These are phyloP conservation scores for Plenodomus lindquistii DNA, from an alignment of 2,329 filamentous ascomycete species.

Conservation along the genomic window DNA sequence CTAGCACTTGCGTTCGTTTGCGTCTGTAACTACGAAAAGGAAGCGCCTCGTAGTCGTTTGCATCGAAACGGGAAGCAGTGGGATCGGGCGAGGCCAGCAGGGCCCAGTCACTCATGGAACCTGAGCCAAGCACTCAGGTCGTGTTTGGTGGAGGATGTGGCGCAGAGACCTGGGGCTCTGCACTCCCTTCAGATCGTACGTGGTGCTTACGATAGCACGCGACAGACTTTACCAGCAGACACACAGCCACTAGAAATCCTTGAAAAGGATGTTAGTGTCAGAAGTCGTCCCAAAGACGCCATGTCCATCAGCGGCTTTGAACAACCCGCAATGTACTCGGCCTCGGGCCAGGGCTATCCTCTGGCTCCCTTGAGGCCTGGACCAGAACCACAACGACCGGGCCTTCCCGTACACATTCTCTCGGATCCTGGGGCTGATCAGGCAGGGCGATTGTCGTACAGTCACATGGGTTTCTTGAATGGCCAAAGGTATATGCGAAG, in stretches of 20 bases:
- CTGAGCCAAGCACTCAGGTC: conserved; percentile 6
- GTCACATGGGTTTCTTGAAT: neutral
- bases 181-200: neutral
- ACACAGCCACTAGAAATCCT: conserved; percentile 1
- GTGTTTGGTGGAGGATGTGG: conserved; percentile 2
- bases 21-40: conserved; percentile 7
- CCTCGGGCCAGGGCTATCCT: neutral
- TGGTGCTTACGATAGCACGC: conserved; percentile 1
- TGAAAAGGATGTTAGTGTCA: neutral
- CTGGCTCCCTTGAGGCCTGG: neutral
- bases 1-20: conserved; percentile 17
- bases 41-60: conserved; percentile 1
- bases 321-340: neutral
- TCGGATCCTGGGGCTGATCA: conserved; percentile 1
- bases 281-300: neutral
- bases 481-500: neutral
- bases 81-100: conserved; percentile 8
- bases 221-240: conserved; percentile 3
- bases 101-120: conserved; percentile 8
- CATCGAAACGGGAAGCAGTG: conserved; percentile 5
- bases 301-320: neutral
- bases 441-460: neutral
- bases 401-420: conserved; percentile 1
- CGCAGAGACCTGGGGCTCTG: conserved; percentile 3
- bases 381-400: neutral